Evolutionary conservation across 345 rosid species (phyloP), one percentile per base, ranked within the genome.

Genomic region (Melaleuca quinquenervia): DNA sequence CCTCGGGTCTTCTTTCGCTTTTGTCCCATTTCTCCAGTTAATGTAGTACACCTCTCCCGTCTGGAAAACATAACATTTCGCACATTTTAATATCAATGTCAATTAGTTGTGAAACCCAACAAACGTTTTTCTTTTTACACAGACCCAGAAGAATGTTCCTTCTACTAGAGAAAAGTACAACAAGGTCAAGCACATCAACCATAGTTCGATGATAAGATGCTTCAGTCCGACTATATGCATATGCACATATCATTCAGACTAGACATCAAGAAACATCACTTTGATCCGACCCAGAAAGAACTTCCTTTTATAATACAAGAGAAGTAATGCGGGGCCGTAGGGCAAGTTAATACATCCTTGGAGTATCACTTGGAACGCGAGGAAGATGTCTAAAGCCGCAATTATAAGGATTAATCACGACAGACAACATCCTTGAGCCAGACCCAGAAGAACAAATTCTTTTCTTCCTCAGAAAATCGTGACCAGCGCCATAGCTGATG

Each of bases 21-120:
- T 95, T 93, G 88, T 89, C 52, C 98, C 97, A 26, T 87, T 92
- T 85, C 91, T 93, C 98, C 97, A 94, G 92, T 92, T 94, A 87
- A 94, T 92, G 90, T 93, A 96, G 89, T 96, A 96, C 52, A 97
- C 83, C 89, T 96, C 99, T 87, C 98, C 97, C 50, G 96, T 95
- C 99, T 96, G 90, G 83, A 85, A 45, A 62, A 32, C 84, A 83
- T 51, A 52, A 82, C 13, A 49, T 29, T 27, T 24, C 54, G 48
- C 48, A 20, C 60, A 44, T 24, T 45, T 48, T 12, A 27, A 8
- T 29, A 82, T 48, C 83, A 82, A 82, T 26, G 83, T 48, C 83
- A 50, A 82, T 82, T 29, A 50, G n/a, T 53, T 26, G 48, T 83
- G 45, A 53, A 83, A 52, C 60, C 50, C 44, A 26, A 27, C 41